Percentiles rank a stretch among this genome's conserved stretches.
These are phyloP conservation scores for Gardenia jasminoides DNA, from an alignment of 257 asterid genomes.

Conservation along the genomic window DNA sequence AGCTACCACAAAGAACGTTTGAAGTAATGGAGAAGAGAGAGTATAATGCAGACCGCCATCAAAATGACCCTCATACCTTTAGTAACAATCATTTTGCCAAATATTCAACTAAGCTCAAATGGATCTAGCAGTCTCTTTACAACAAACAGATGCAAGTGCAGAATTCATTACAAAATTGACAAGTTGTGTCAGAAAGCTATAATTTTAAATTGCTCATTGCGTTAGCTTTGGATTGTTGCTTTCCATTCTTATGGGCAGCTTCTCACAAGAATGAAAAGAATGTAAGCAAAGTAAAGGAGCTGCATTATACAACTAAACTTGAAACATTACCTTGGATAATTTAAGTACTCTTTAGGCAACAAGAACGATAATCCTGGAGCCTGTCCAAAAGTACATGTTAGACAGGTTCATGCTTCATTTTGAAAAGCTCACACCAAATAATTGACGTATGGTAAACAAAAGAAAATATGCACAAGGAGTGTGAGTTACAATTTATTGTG, in stretches of 20 bases:
- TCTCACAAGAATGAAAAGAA: neutral
- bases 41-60: too few relatives aligned
- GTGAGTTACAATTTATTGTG: neutral
- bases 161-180: neutral
- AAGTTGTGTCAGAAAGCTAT: neutral
- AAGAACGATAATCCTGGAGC: constrained; percentile 93
- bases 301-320: neutral
- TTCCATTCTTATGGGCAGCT: neutral
- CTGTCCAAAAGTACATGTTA: constrained; percentile 60
- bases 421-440: constrained; percentile 26
- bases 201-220: neutral
- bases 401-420: constrained; percentile 35
- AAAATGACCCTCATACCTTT: too few relatives aligned
- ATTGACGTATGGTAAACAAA: neutral
- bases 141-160: neutral
- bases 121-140: neutral
- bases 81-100: too few relatives aligned
- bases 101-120: too few relatives aligned
- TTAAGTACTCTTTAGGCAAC: constrained; percentile 73
- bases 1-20: too few relatives aligned
- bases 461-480: neutral
- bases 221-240: neutral
- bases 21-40: too few relatives aligned
- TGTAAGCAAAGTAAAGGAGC: neutral
- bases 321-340: constrained; percentile 71